Base-by-base conservation (phyloP, 331 rosid species). In the Spiraea crenata region DNA sequence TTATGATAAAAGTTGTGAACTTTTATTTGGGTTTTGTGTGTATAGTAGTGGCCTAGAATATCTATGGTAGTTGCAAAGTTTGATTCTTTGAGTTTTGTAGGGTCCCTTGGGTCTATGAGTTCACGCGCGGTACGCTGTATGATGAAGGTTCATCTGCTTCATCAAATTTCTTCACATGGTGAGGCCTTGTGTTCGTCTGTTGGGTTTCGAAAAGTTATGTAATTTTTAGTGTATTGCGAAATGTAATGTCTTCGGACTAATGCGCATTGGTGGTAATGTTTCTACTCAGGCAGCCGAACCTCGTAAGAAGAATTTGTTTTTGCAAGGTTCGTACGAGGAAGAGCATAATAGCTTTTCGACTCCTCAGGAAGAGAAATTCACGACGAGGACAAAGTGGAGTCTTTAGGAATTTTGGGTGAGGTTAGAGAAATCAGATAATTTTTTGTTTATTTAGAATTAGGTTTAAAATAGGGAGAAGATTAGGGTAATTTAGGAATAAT, bases 81-180 rank as follows among this genome's bases (percentile, higher is more conserved):
- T 35, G 20, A 12, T 40, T 67, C 38, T 39, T 46, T 55, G 50
- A 49, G 31, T 71, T 45, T 73, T 82, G 48, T 83, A 93, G 97
- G 98, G 65, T 84, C 93, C 56, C 96, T 88, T 80, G 98, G 97
- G 74, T 87, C 92, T 75, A 75, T 93, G 89, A 88, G 93, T 77
- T 85, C 96, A 39, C 71, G 49, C n/a, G n/a, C 45, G 97, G 98
- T 68, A 82, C 96, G 14, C 72, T 90, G 64, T 87, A 88, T 72
- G 80, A 85, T 41, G 88, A 81, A 64, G 82, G 40, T 76, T 74
- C 83, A 52, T 67, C 80, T 59, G 58, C 80, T 11, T 59, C 91
- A 70, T 80, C 87, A 44, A 74, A 84, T 72, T 71, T 84, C 71
- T 39, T 71, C 59, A 88, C 93, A 51, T 93, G 98, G 98, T 93